Evolutionary conservation across 805 yeast genomes (phyloP).

Genomic region (Torulaspora indica): DNA sequence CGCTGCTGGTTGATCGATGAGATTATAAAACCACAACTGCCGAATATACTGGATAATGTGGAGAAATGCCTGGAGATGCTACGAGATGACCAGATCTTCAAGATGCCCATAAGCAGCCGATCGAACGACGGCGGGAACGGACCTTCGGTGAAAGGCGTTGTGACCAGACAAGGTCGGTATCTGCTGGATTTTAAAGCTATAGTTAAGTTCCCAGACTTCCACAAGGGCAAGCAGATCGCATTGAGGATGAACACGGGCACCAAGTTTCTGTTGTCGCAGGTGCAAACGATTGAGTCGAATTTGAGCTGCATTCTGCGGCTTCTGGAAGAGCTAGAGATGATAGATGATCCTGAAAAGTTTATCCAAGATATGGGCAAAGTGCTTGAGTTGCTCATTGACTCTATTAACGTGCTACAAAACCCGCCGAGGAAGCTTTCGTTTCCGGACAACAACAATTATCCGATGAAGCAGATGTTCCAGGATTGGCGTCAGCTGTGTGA

Average conservation of each 20-base stretch:
- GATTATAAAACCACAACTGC: conserved; percentile 46
- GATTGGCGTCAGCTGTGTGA: conserved; percentile 29
- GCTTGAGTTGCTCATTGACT: conserved; percentile 20
- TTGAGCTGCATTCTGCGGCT: conserved; percentile 22
- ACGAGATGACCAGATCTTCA: conserved; percentile 41
- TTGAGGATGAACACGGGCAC: conserved; percentile 37
- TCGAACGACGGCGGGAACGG: conserved; percentile 9
- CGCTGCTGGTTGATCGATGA: conserved; percentile 46
- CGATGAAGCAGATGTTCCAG: conserved; percentile 46
- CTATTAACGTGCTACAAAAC: conserved; percentile 38
- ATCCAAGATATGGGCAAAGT: conserved; percentile 20
- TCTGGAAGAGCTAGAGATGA: conserved; percentile 42
- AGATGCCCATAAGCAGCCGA: conserved; percentile 45
- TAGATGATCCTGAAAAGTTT: conserved; percentile 38
- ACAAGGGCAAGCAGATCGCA: conserved; percentile 41
- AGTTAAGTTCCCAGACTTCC: conserved; percentile 37
- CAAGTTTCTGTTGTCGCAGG: conserved; percentile 42
- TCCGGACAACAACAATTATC: conserved; percentile 47
- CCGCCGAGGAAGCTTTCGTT: conserved; percentile 55
- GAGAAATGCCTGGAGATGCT: conserved; percentile 40
- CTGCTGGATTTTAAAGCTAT: conserved; percentile 45
- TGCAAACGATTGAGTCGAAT: conserved; percentile 33
- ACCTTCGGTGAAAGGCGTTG: conserved; percentile 49
- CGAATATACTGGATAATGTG: conserved; percentile 44
- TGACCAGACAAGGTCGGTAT: conserved; percentile 52